Conservation (phyloP, 208 protist genomes). For the Crithidia bombi region DNA sequence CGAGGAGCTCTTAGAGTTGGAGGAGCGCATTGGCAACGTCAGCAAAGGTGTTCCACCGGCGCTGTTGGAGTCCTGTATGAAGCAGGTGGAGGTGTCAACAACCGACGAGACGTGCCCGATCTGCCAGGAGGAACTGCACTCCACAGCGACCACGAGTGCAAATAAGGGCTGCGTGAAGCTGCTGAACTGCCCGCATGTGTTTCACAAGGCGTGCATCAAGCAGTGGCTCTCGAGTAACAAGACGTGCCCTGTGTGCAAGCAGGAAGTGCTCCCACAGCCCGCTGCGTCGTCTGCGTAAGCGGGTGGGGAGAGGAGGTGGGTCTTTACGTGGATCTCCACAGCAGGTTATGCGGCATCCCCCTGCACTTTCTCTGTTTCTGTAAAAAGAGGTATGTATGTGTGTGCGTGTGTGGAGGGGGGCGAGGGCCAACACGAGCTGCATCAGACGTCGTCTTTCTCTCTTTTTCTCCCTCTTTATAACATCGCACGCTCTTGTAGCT, state of each 20-base stretch:
- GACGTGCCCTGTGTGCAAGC: conserved; percentile 72
- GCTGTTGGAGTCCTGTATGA: conserved; percentile 42
- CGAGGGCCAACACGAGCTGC: too few species aligned
- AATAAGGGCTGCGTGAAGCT: conserved; percentile 34
- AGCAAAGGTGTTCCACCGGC: conserved; percentile 67
- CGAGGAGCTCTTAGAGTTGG: conserved; percentile 84
- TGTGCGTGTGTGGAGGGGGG: neutral
- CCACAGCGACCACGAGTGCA: neutral
- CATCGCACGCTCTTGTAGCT: too few species aligned
- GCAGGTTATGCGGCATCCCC: too few species aligned
- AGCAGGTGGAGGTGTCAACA: conserved; percentile 8
- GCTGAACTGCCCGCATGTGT: conserved; percentile 67
- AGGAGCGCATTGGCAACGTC: conserved; percentile 84
- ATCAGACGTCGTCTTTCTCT: too few species aligned
- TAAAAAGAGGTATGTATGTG: too few species aligned
- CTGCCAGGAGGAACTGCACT: conserved; percentile 62
- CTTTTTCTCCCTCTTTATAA: too few species aligned
- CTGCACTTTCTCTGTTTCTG: too few species aligned
- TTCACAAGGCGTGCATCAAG: conserved; percentile 75
- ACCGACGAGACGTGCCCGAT: conserved; percentile 61
- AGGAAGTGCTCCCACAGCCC: conserved; percentile 51
- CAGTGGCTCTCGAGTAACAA: conserved; percentile 73
- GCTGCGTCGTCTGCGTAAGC: neutral
- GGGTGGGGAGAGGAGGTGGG: neutral
- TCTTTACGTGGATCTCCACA: too few species aligned